These are phyloP conservation scores for Porcisia deanei DNA, from an alignment of 208 protist genomes.

Conservation along the genomic window DNA sequence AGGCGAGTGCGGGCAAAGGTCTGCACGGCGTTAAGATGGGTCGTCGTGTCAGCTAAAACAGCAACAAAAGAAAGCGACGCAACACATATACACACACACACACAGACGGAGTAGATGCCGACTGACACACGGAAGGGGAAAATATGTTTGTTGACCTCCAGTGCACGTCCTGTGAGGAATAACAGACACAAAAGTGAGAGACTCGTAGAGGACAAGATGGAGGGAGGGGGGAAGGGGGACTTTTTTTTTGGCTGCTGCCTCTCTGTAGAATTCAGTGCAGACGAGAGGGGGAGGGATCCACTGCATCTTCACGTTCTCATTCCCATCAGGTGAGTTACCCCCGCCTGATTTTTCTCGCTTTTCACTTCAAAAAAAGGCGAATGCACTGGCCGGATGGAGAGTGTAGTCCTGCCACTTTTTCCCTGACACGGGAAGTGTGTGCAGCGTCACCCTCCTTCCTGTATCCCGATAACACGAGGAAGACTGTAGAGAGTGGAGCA, in stretches of 20 bases:
- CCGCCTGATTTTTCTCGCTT: background rate
- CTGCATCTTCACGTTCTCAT: background rate
- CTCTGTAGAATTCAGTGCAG: background rate
- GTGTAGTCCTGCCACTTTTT: background rate
- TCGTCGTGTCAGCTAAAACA: background rate
- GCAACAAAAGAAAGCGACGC: background rate
- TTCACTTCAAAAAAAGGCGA: background rate
- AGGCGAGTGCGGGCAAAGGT: constrained; percentile 3
- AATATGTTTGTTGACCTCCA: background rate
- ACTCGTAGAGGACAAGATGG: background rate
- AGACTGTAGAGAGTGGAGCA: background rate
- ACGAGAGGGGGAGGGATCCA: background rate
- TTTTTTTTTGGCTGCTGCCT: background rate
- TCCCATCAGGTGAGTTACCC: background rate
- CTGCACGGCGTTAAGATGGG: background rate
- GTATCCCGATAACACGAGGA: no score
- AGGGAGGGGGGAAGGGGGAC: background rate
- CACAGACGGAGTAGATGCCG: background rate
- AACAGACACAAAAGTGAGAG: background rate
- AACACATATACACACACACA: background rate
- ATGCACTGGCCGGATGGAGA: background rate
- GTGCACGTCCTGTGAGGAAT: background rate
- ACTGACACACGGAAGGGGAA: background rate
- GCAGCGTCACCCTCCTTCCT: background rate
- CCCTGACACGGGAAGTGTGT: background rate